A percentile compares a stretch with the other conserved stretches of the same genome.
Evolutionary conservation across 768 basidiomycete genomes (phyloP).

Genomic region (Amanita molliuscula): DNA sequence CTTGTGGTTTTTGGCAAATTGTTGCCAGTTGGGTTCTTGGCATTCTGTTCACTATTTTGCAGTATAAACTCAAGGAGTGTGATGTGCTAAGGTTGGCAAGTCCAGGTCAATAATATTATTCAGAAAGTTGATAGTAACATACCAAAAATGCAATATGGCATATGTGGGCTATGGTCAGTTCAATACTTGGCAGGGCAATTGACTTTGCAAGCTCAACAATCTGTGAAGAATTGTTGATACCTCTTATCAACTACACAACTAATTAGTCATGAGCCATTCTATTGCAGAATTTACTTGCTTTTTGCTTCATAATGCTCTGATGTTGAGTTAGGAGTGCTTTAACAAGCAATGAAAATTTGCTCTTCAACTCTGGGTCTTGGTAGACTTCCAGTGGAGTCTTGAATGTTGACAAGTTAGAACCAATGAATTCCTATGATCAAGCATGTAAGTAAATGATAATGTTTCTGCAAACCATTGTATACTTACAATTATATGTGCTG

Average conservation of each 20-base stretch:
- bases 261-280: too few species aligned
- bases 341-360: not conserved
- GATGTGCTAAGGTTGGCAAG: not conserved
- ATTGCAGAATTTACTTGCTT: too few species aligned
- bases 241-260: too few species aligned
- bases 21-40: not conserved
- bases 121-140: too few species aligned
- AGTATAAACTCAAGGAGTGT: not conserved
- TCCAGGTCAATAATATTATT: not conserved
- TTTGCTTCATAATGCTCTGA: not conserved
- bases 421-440: slow-evolving; percentile 1
- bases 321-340: not conserved
- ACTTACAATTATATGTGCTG: too few species aligned
- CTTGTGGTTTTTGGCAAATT: not conserved
- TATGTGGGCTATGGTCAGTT: not conserved
- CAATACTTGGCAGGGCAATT: not conserved
- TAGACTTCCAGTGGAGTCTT: not conserved
- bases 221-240: too few species aligned
- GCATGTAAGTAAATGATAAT: not conserved
- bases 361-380: not conserved
- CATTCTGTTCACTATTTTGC: not conserved
- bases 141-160: not conserved
- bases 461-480: not conserved
- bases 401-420: too few species aligned
- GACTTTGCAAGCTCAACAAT: not conserved